Evolutionary conservation across 306 rosid species (phyloP).

Genomic region (Quercus berberidifolia): DNA sequence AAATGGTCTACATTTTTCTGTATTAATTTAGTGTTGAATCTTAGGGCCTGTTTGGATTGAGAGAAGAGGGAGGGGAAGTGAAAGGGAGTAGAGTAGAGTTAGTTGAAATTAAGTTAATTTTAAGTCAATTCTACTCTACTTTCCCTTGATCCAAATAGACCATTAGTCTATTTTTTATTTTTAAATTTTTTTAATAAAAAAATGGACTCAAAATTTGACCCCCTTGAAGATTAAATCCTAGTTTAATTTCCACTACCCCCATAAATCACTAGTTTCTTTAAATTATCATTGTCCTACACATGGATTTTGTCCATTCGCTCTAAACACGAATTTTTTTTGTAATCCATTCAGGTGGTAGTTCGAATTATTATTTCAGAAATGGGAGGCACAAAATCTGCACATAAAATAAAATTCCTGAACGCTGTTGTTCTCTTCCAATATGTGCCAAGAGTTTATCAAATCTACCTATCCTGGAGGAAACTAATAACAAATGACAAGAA

Average conservation of each 20-base stretch:
- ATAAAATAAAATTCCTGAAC: constrained; percentile 71
- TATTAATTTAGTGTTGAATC: no score
- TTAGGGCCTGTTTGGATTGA: no score
- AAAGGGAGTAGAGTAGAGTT: no score
- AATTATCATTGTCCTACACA: neutral
- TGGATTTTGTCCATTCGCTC: neutral
- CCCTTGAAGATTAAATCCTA: no score
- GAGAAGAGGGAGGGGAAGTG: no score
- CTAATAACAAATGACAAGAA: constrained; percentile 68
- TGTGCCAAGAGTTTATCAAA: constrained; percentile 68
- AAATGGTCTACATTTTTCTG: no score
- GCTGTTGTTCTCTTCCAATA: constrained; percentile 71
- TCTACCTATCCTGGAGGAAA: constrained; percentile 56
- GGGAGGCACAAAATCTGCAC: constrained; percentile 48
- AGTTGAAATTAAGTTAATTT: no score
- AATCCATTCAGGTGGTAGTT: constrained; percentile 56
- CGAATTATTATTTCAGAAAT: constrained; percentile 55
- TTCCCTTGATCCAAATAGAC: rapidly evolving
- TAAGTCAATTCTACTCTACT: rapidly evolving
- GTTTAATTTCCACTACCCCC: no score
- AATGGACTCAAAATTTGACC: no score
- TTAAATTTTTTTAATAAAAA: no score
- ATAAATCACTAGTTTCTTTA: neutral
- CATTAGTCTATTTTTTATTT: no score
- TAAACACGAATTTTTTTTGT: constrained; percentile 12